Conservation (phyloP, 768 basidiomycete species). For the Pisolithus microcarpus region DNA sequence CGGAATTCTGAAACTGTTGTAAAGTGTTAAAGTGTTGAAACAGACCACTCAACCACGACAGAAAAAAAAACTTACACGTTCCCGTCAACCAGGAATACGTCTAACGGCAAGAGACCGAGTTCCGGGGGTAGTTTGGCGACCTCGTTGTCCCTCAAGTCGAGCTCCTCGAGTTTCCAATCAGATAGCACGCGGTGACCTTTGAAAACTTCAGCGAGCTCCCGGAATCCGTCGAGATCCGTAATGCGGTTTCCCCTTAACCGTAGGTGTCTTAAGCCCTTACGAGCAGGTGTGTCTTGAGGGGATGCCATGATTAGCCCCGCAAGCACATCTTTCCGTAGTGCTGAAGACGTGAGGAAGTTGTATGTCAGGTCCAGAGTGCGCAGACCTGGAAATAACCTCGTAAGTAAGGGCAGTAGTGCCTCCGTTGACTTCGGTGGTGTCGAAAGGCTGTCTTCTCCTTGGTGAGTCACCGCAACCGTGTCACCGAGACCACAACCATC, state of each 20-base stretch:
- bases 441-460: constrained; percentile 24
- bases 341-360: constrained; percentile 53
- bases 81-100: constrained; percentile 79
- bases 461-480: constrained; percentile 41
- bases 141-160: constrained; percentile 80
- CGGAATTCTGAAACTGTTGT: constrained; percentile 68
- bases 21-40: neutral
- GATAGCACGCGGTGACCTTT: constrained; percentile 55
- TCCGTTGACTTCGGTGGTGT: constrained; percentile 42
- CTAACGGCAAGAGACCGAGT: constrained; percentile 68
- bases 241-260: constrained; percentile 64
- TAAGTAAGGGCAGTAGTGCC: constrained; percentile 50
- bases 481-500: constrained; percentile 70
- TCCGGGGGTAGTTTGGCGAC: constrained; percentile 62
- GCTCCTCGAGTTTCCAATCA: constrained; percentile 72
- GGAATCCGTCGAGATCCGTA: constrained; percentile 54
- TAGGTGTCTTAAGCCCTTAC: constrained; percentile 58
- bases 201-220: constrained; percentile 54
- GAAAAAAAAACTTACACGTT: constrained; percentile 53
- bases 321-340: constrained; percentile 43
- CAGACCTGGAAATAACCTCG: constrained; percentile 64
- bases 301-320: constrained; percentile 45
- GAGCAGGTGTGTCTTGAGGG: constrained; percentile 15
- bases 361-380: constrained; percentile 69
- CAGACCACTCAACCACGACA: neutral